These are phyloP conservation scores for Ustilago loliicola DNA, from an alignment of 1,284 basidiomycete species.

Conservation along the genomic window DNA sequence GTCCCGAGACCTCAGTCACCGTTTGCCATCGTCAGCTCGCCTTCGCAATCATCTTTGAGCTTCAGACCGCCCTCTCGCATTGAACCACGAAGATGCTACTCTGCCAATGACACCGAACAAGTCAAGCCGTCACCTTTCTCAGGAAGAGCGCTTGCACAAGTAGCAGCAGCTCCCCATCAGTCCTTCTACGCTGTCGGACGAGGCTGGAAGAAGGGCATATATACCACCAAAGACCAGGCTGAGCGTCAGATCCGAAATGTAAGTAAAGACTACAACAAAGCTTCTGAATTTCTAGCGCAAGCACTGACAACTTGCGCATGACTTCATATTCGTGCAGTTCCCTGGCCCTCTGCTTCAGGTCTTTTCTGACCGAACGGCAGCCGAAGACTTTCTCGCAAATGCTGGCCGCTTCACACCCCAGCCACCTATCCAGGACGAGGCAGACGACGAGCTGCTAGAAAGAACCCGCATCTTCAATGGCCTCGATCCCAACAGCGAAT, in stretches of 20 bases:
- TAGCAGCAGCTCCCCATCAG: slow-evolving; percentile 3
- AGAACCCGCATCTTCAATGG: slow-evolving; percentile 42
- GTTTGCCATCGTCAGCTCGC: neutral
- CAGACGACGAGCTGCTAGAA: slow-evolving; percentile 41
- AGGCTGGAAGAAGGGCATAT: slow-evolving; percentile 57
- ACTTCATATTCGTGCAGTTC: slow-evolving; percentile 26
- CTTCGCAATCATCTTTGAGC: slow-evolving; percentile 28
- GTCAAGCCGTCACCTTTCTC: neutral
- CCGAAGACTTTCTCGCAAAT: slow-evolving; percentile 34
- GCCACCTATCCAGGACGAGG: slow-evolving; percentile 15
- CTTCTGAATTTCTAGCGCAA: neutral
- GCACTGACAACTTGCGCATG: neutral
- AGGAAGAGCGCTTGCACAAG: neutral
- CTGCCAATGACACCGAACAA: slow-evolving; percentile 15
- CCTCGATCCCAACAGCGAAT: slow-evolving; percentile 29
- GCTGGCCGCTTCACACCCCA: slow-evolving; percentile 16
- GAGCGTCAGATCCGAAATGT: slow-evolving; percentile 48
- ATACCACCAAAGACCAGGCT: slow-evolving; percentile 42
- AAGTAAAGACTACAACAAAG: slow-evolving; percentile 9
- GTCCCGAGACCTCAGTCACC: slow-evolving; percentile 2
- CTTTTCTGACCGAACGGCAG: slow-evolving; percentile 41
- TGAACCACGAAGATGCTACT: slow-evolving; percentile 12
- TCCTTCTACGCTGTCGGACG: slow-evolving; percentile 47
- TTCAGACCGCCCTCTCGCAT: slow-evolving; percentile 18
- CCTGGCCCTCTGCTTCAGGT: slow-evolving; percentile 43